Evolutionary conservation across 2,329 filamentous ascomycete species (phyloP).

Genomic region (Oidium heveae): DNA sequence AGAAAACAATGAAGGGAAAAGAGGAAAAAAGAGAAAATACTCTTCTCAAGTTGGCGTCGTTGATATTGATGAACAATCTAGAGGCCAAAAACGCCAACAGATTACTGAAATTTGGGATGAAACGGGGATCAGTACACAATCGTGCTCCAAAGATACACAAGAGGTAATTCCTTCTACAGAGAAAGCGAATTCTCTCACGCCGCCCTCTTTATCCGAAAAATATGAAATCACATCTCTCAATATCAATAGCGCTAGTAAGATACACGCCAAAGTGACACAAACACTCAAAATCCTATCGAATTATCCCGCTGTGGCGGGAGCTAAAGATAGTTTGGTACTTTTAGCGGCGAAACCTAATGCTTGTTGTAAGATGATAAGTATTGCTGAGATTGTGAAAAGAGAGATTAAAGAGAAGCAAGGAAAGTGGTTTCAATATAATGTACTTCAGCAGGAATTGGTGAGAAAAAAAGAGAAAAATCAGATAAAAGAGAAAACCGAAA

Average conservation of each 20-base stretch:
- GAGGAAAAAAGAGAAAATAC: no score
- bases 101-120: no score
- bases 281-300: conserved; percentile 9
- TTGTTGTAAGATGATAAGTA: conserved; percentile 39
- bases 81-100: no score
- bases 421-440: conserved; percentile 18
- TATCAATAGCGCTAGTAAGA: conserved; percentile 33
- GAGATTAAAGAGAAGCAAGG: conserved; percentile 22
- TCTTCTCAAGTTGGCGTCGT: no score
- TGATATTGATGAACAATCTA: no score
- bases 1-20: no score
- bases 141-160: no score
- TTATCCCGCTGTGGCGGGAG: conserved; percentile 4
- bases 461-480: conserved; percentile 15
- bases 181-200: not conserved
- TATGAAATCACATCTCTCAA: conserved; percentile 25
- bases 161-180: no score
- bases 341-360: conserved; percentile 16
- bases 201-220: not conserved
- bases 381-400: conserved; percentile 39
- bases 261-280: conserved; percentile 16
- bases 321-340: conserved; percentile 16
- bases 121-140: no score
- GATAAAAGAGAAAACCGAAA: conserved; percentile 2
- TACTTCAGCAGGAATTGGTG: conserved; percentile 8